phyloP scores from a whole-genome alignment of 176 grass and related monocot genomes.

The Elaeis guineensis region DNA sequence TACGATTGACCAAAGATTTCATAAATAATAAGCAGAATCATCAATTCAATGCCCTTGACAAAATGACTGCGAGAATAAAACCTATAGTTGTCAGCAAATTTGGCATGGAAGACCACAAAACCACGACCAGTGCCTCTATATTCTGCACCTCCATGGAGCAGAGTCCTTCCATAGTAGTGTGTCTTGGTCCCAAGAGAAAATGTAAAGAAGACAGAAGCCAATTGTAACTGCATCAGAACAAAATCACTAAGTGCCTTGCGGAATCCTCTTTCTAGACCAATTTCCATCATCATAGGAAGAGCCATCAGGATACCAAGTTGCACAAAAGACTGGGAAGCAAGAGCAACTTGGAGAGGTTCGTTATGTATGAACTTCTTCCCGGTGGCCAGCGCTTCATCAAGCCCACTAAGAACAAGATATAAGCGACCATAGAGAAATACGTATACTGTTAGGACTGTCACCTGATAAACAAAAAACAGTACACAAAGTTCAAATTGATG shows the following conservation, averaged over 20 bases:
- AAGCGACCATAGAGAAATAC: conserved; percentile 87
- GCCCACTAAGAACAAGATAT: conserved; percentile 84
- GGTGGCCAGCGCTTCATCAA: conserved; percentile 53
- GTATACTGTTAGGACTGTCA: conserved; percentile 82
- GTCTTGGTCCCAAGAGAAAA: conserved; percentile 94
- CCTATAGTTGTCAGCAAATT: conserved; percentile 83
- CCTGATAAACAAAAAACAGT: conserved; percentile 33
- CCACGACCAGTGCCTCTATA: conserved; percentile 91
- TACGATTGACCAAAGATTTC: conserved; percentile 91
- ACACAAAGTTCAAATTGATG: background rate
- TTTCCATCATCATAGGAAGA: conserved; percentile 96
- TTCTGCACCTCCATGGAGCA: conserved; percentile 86
- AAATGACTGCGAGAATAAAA: conserved; percentile 93
- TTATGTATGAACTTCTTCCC: conserved; percentile 62
- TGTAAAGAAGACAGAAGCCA: conserved; percentile 94
- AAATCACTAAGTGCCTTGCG: conserved; percentile 90
- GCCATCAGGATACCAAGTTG: conserved; percentile 93
- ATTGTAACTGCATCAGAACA: conserved; percentile 87
- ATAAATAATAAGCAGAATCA: conserved; percentile 84
- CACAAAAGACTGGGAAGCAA: conserved; percentile 87
- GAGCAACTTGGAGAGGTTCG: conserved; percentile 73
- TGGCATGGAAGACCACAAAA: conserved; percentile 97
- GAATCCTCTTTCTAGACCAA: conserved; percentile 92
- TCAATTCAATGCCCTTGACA: conserved; percentile 80
- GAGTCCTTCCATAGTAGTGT: conserved; percentile 87